Conservation (phyloP, 768 basidiomycete genomes). For the Myochromella boudieri region DNA sequence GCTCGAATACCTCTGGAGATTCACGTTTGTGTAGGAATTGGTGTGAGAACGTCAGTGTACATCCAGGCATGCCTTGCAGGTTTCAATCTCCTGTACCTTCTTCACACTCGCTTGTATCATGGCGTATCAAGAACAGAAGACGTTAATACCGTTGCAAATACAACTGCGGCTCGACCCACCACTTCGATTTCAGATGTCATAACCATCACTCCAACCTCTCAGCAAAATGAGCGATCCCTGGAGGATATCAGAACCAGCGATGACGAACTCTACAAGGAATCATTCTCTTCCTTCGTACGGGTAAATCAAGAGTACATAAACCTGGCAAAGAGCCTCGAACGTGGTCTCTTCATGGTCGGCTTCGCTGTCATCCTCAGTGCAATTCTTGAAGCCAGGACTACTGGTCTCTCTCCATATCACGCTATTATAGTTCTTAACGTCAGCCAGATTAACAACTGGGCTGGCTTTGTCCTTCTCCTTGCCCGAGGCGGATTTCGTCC, state of each 20-base stretch:
- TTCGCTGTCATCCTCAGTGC: conserved; percentile 4
- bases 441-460: conserved; percentile 10
- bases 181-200: too few relatives aligned
- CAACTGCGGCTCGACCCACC: too few relatives aligned
- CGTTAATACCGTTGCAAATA: background rate
- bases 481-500: conserved; percentile 2
- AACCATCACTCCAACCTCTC: too few relatives aligned
- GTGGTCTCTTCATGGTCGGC: conserved; percentile 4
- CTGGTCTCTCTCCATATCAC: conserved; percentile 5
- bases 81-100: background rate
- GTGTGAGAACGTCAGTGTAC: conserved; percentile 3
- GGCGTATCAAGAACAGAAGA: background rate
- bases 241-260: too few relatives aligned
- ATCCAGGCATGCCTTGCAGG: conserved; percentile 5
- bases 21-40: background rate
- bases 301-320: background rate
- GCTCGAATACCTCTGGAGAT: background rate
- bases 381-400: conserved; percentile 2
- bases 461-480: conserved; percentile 4
- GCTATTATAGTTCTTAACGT: conserved; percentile 6
- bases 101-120: background rate
- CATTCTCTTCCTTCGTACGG: background rate
- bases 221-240: too few relatives aligned
- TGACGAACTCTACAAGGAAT: too few relatives aligned
- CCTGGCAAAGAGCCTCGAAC: conserved; percentile 2